Evolutionary conservation across 2,329 filamentous ascomycete species (phyloP), one percentile per base, ranked within the genome.

Genomic region (Aspergillus fumigatiaffinis): DNA sequence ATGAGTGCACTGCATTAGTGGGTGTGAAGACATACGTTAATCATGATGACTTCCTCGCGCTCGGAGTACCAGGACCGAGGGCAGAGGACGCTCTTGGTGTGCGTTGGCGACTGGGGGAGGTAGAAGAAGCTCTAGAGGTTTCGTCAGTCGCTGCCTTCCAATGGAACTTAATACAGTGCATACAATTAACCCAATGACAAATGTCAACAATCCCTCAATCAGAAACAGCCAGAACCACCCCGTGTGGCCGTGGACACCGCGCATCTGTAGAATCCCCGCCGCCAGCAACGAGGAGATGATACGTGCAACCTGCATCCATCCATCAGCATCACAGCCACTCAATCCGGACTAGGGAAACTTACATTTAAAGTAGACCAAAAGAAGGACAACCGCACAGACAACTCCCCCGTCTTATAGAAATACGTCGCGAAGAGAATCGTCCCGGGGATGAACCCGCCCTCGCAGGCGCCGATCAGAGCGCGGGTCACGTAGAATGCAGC

Each of bases 191-290:
- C 78, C 78, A 41, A 80, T 75, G 8, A 73, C 49, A 6, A 77
- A 67, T 2, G 78, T 80, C 32, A 80, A 51, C 9, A 73, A 52
- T 3, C 78, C 77, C 52, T 81, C 78, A 21, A 80, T 70, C 5
- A 78, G 63, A 54, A 79, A 72, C 8, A 76, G 60, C 70, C 73
- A 75, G 51, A 65, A 64, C 78, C 78, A 80, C 1, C 78, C 78
- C 8, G 66, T 58, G 61, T 72, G 71, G 4, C 77, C 77, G 32
- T 71, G 60, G 3, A 76, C 61, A 0, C 77, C 77, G 7, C 75
- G 66, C 73, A 79, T 73, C 49, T 77, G 72, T 2, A 77, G 64
- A 7, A 78, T 73, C 0, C 72, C 76, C 3, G 72, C 71, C 1
- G 75, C 76, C 1, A 78, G 56, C 1, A 78, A 61, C 2, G 74